phyloP scores from a whole-genome alignment of 305 asterid genomes.

The Euphrasia arctica region DNA sequence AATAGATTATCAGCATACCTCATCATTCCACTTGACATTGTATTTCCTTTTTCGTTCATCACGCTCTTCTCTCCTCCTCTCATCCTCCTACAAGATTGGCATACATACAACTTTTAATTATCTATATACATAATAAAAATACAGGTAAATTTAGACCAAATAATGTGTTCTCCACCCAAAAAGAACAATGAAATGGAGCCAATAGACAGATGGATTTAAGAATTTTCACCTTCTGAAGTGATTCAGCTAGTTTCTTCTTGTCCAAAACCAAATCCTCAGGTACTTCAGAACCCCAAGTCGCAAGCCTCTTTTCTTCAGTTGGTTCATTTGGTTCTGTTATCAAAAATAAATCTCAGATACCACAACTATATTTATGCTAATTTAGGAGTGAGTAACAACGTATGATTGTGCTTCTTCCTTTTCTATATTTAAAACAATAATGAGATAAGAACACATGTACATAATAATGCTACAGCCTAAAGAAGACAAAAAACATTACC shows the following conservation, averaged over 20 bases:
- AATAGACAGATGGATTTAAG: neutral
- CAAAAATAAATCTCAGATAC: slow-evolving; percentile 15
- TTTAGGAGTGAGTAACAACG: slow-evolving; percentile 10
- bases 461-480: neutral
- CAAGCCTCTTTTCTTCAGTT: slow-evolving; percentile 61
- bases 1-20: slow-evolving; percentile 39
- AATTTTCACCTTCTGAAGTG: slow-evolving; percentile 70
- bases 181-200: neutral
- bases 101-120: neutral
- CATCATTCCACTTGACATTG: slow-evolving; percentile 88
- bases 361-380: neutral
- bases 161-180: neutral
- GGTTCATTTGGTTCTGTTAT: slow-evolving; percentile 50
- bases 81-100: slow-evolving; percentile 66
- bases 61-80: slow-evolving; percentile 61
- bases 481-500: slow-evolving; percentile 37
- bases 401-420: neutral
- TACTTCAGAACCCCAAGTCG: slow-evolving; percentile 92
- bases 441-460: neutral
- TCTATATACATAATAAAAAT: slow-evolving; percentile 7
- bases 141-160: neutral
- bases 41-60: slow-evolving; percentile 94
- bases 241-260: slow-evolving; percentile 58
- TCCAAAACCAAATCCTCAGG: slow-evolving; percentile 86
- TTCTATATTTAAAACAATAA: neutral